Evolutionary conservation across 1,284 basidiomycete species (phyloP), one percentile per base, ranked within the genome.

Genomic region (Microbotryomycetes sp.): DNA sequence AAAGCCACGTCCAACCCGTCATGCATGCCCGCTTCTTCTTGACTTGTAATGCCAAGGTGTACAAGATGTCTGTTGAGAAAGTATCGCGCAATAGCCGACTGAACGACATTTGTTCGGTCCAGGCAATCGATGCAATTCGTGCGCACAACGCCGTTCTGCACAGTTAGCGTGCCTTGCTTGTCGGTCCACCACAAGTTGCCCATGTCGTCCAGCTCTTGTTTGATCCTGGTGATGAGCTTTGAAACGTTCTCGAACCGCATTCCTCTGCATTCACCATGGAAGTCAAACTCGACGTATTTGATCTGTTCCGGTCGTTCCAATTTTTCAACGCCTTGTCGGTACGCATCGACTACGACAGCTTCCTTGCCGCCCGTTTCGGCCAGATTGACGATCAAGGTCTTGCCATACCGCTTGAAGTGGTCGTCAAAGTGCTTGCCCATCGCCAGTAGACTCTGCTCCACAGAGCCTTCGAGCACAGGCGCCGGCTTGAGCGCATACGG

Each of bases 161-260:
- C 82, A 4, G 88, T 87, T 75, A 92, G 81, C 9, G 35, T 18
- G 9, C 85, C 78, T 23, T 79, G 79, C 45, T 84, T 79, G 62
- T 86, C 81, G 1, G 87, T 87, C 11, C 88, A 81, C 91, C 91
- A 96, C 65, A 89, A 82, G 73, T 87, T 93, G 28, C 89, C 89
- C 80, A 69, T 91, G 87, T 55, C 80, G 65, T 86, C 85, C 71
- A 93, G 91, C 1, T 80, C 81, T 47, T 83, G 81, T 64, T 86
- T 83, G 73, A 92, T 80, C 31, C 80, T 75, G n/a, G 80, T 76
- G 57, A 89, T 82, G 30, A 97, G 80, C 62, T 86, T 86, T 5
- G 83, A 82, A 56, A 97, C 91, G 62, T 94, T 93, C 77, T 96
- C 92, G 72, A 77, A 94, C 83, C 88, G 88, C 89, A 92, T 92